phyloP scores from a whole-genome alignment of 805 yeast species.

The Ogataea siamensis region DNA sequence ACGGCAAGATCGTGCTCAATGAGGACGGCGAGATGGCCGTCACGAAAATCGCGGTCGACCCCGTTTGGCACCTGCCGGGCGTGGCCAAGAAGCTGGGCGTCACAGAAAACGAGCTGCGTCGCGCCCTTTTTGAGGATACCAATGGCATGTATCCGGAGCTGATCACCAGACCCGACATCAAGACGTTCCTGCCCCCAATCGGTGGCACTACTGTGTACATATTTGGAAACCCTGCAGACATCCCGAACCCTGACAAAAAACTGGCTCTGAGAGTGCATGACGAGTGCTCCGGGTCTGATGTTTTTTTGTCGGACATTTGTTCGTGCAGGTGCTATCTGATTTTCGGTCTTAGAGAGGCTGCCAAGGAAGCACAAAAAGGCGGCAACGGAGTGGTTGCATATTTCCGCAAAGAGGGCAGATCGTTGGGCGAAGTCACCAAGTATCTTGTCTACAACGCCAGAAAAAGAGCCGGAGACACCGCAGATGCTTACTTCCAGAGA shows the following conservation, averaged over 20 bases:
- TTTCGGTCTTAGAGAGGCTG: constrained; percentile 66
- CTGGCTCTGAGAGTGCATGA: constrained; percentile 64
- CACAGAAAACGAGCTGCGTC: constrained; percentile 53
- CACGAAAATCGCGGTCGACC: constrained; percentile 65
- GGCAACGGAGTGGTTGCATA: constrained; percentile 64
- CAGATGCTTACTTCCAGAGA: constrained; percentile 64
- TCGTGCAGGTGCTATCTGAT: constrained; percentile 68
- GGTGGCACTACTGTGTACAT: constrained; percentile 68
- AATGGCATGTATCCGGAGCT: constrained; percentile 72
- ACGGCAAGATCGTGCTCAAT: constrained; percentile 60
- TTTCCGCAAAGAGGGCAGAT: constrained; percentile 69
- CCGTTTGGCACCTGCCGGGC: constrained; percentile 70
- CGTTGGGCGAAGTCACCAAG: constrained; percentile 68
- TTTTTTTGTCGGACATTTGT: constrained; percentile 65
- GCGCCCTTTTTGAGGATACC: constrained; percentile 63
- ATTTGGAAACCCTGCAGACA: constrained; percentile 56
- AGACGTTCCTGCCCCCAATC: constrained; percentile 65
- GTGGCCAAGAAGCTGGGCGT: constrained; percentile 63
- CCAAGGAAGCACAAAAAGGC: constrained; percentile 64
- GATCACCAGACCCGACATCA: constrained; percentile 64
- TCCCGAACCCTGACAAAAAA: constrained; percentile 49
- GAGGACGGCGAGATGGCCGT: constrained; percentile 59
- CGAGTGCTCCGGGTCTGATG: constrained; percentile 71
- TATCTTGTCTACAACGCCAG: constrained; percentile 69
- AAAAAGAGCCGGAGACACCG: constrained; percentile 66